phyloP scores from a whole-genome alignment of 2,329 filamentous ascomycete species.

The Trichocomaceae sp. region DNA sequence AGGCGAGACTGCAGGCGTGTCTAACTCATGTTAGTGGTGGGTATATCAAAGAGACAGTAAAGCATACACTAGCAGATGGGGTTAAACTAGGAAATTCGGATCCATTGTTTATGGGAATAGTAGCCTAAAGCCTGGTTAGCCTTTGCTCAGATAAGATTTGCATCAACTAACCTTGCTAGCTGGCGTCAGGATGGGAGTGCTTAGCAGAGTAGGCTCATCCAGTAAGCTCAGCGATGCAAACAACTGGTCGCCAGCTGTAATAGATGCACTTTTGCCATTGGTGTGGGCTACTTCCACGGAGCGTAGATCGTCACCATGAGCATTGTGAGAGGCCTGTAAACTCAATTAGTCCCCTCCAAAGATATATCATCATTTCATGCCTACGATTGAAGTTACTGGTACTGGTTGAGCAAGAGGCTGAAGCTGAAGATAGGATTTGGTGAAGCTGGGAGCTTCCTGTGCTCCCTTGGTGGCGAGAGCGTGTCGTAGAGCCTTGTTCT shows the following conservation, averaged over 20 bases:
- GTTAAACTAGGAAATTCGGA: not conserved
- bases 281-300: not conserved
- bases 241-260: not conserved
- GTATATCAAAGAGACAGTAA: not conserved
- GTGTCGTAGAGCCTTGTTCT: not conserved
- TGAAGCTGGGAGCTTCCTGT: not conserved
- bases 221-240: conserved; percentile 3
- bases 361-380: not conserved
- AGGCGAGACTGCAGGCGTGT: not conserved
- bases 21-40: not conserved
- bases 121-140: not conserved
- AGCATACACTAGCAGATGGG: not conserved
- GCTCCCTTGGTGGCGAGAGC: not conserved
- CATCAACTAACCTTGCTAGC: conserved; percentile 3
- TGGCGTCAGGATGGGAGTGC: conserved; percentile 5
- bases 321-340: not conserved
- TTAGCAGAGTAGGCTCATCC: conserved; percentile 7
- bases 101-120: not conserved
- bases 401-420: not conserved
- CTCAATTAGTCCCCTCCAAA: not conserved
- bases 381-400: not conserved
- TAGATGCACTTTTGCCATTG: not conserved
- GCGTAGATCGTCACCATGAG: conserved; percentile 1
- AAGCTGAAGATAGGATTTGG: not conserved
- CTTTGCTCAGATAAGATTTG: not conserved